A percentile compares a stretch with the other conserved stretches of the same genome.
phyloP scores from a whole-genome alignment of 2,329 filamentous ascomycete genomes.

The Hypomyces perniciosus region DNA sequence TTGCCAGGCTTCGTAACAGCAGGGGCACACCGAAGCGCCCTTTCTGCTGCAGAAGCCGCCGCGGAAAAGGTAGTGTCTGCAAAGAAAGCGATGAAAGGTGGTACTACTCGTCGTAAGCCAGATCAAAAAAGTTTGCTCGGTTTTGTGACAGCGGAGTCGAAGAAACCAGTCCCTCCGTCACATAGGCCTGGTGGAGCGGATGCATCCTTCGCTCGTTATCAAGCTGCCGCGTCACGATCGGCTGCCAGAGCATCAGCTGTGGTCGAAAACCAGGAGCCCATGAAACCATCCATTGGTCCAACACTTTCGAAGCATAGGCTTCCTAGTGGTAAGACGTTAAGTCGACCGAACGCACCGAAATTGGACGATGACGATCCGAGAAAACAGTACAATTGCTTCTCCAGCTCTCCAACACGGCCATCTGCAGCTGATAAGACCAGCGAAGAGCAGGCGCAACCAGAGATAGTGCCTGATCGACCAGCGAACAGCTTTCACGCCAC shows the following conservation, averaged over 20 bases:
- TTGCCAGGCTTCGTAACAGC: constrained; percentile 58
- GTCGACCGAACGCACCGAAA: constrained; percentile 26
- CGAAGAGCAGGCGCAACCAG: constrained; percentile 19
- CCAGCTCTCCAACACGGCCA: constrained; percentile 47
- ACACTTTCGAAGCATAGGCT: constrained; percentile 37
- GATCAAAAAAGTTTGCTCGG: constrained; percentile 39
- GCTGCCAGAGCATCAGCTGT: constrained; percentile 12
- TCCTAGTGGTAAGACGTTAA: constrained; percentile 28
- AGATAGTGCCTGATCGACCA: constrained; percentile 26
- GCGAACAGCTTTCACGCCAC: constrained; percentile 46
- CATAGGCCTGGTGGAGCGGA: constrained; percentile 14
- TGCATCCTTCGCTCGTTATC: constrained; percentile 20
- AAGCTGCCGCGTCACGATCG: constrained; percentile 20
- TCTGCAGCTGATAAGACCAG: constrained; percentile 17
- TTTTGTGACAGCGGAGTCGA: constrained; percentile 29
- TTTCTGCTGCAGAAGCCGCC: constrained; percentile 21
- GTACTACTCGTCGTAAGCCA: constrained; percentile 27
- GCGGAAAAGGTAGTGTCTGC: constrained; percentile 16
- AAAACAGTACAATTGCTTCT: constrained; percentile 51
- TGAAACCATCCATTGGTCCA: constrained; percentile 23
- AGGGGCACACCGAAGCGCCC: constrained; percentile 43
- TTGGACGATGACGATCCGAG: constrained; percentile 24
- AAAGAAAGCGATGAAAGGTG: constrained; percentile 10
- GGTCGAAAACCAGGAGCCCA: constrained; percentile 4
- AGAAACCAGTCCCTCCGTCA: constrained; percentile 10